Percentiles rank a stretch among this genome's conserved stretches.
phyloP scores from a whole-genome alignment of 176 grass and related monocot genomes.

The Aegilops speltoides region DNA sequence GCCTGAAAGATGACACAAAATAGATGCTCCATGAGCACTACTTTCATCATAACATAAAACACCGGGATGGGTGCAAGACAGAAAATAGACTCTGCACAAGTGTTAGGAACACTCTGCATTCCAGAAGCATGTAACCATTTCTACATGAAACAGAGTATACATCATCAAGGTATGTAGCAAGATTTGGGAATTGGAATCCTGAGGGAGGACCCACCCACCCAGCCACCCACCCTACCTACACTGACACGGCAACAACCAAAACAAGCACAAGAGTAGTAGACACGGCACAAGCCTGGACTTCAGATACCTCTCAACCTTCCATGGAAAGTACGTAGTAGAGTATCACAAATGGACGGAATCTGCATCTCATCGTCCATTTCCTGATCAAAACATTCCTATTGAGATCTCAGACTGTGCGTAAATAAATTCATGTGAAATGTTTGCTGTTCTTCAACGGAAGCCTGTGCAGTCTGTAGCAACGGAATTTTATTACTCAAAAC shows the following conservation, averaged over 20 bases:
- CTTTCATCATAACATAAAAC: background rate
- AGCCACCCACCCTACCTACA: background rate
- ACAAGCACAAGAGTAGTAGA: background rate
- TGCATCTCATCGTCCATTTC: background rate
- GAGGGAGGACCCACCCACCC: background rate
- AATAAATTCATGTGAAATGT: too few species aligned
- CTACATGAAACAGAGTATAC: background rate
- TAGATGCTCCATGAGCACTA: background rate
- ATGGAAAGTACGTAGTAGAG: background rate
- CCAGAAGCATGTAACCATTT: background rate
- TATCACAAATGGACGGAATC: background rate
- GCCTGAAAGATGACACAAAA: conserved; percentile 39
- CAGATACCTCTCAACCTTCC: background rate
- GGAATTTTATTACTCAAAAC: too few species aligned
- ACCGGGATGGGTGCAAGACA: background rate
- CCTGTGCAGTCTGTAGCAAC: background rate
- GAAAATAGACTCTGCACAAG: background rate
- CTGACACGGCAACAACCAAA: conserved; percentile 26
- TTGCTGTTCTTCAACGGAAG: too few species aligned
- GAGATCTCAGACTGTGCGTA: background rate
- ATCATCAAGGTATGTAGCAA: background rate
- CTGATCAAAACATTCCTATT: background rate
- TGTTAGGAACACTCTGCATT: background rate
- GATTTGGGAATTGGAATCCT: background rate
- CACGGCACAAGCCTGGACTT: background rate